Evolutionary conservation across 208 protist species (phyloP).

Genomic region (Strigomonas culicis): DNA sequence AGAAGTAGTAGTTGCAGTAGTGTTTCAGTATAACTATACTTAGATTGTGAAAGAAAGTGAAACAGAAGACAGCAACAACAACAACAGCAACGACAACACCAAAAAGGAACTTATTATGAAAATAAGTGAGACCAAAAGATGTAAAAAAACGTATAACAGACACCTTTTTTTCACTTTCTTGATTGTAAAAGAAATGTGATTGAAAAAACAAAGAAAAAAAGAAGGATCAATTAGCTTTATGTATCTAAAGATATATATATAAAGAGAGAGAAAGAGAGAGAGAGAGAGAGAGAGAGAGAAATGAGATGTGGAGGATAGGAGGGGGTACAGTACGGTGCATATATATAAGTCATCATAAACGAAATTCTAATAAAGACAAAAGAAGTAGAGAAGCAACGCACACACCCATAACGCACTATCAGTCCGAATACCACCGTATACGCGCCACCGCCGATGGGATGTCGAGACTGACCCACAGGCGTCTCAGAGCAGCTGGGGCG

Average conservation of each 20-base stretch:
- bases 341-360: not conserved
- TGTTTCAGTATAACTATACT: not conserved
- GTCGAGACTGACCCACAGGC: no score
- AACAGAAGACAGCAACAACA: not conserved
- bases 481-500: slow-evolving; percentile 14
- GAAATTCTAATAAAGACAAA: not conserved
- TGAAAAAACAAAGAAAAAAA: not conserved
- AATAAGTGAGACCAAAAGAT: not conserved
- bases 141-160: slow-evolving; percentile 7
- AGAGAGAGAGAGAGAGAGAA: not conserved
- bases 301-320: not conserved
- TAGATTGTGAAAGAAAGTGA: not conserved
- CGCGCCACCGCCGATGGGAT: not conserved
- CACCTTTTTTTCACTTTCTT: not conserved
- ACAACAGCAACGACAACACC: not conserved
- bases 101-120: not conserved
- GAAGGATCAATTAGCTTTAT: not conserved
- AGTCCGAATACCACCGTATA: not conserved
- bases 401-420: not conserved
- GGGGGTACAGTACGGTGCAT: not conserved
- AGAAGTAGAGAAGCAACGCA: not conserved
- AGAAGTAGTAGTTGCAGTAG: not conserved
- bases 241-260: slow-evolving; percentile 8
- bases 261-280: slow-evolving; percentile 1
- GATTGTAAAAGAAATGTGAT: not conserved